Evolutionary conservation across 768 basidiomycete genomes (phyloP), one percentile per base, ranked within the genome.

Genomic region (Lentinula raphanica): DNA sequence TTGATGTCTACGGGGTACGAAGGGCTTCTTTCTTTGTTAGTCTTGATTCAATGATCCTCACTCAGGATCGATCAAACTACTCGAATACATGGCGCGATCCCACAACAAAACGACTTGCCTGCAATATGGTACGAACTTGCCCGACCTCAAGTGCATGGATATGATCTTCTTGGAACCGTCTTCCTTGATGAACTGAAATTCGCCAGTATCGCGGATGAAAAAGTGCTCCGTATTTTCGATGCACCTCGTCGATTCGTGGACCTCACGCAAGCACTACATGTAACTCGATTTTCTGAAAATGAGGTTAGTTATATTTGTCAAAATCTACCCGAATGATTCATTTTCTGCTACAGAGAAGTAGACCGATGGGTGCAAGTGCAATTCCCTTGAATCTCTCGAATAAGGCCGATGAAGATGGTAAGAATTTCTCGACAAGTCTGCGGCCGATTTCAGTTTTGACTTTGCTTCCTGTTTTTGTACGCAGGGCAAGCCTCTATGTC

Each of bases 111-210:
- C 21, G 59, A 60, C 1, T 29, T 55, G 9, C 46, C 60, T 32
- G 59, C 62, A 2, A 63, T 74, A 8, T 96, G 94, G 94, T 88
- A 90, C 64, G 97, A 99, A 68, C 76, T 98, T 27, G 83, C 83
- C 27, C 86, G 97, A 3, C 97, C 97, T 19, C 97, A 99, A 71
- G 86, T 98, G 17, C 97, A 99, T 72, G 97, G 97, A 6, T 98
- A 98, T 69, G 94, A 98, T 66, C 74, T 98, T 36, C 76, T 95
- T 17, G 88, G 86, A 56, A 87, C 84, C 5, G 82, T 81, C 2
- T 95, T 93, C 69, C 78, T 96, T 46, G 79, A 81, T 58, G 76
- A 88, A 0, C 74, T 94, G 46, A 85, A 82, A 29, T 96, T 98
- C 67, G 88, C 87, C 19, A 95, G 92, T 63, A 87, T 94, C 46